Evolutionary conservation across 2,329 filamentous ascomycete species (phyloP).

Genomic region (Metarhizium sp.): DNA sequence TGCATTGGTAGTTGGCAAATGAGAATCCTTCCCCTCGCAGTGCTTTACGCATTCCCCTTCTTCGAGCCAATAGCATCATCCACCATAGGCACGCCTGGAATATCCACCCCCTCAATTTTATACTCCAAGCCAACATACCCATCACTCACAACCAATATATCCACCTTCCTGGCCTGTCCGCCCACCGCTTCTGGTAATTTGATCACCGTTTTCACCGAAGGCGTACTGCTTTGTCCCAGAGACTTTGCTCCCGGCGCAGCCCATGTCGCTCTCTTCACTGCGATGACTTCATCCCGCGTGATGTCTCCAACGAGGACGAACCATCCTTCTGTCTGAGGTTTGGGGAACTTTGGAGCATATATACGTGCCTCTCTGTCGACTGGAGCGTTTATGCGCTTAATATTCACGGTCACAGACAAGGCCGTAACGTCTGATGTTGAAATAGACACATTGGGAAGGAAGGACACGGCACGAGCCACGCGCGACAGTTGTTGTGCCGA

Average conservation of each 20-base stretch:
- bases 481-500: constrained; percentile 30
- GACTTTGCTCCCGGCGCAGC: constrained; percentile 16
- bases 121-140: constrained; percentile 70
- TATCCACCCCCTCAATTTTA: constrained; percentile 35
- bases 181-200: constrained; percentile 44
- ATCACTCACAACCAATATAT: constrained; percentile 76
- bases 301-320: constrained; percentile 70
- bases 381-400: constrained; percentile 59
- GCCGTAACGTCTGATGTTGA: constrained; percentile 52
- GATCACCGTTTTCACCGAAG: constrained; percentile 47
- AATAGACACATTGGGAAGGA: constrained; percentile 62
- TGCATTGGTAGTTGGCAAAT: too few relatives aligned
- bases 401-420: constrained; percentile 49
- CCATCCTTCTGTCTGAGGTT: constrained; percentile 89
- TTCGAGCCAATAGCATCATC: constrained; percentile 36
- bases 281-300: constrained; percentile 65
- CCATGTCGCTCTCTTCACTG: constrained; percentile 82
- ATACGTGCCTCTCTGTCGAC: constrained; percentile 61
- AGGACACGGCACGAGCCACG: constrained; percentile 50
- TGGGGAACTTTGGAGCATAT: constrained; percentile 84
- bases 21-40: not conserved
- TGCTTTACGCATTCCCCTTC: not conserved
- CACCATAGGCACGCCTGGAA: constrained; percentile 40
- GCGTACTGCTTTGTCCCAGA: constrained; percentile 32
- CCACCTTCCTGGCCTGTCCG: constrained; percentile 50